Evolutionary conservation across 331 rosid species (phyloP), one percentile per base, ranked within the genome.

Genomic region (Dryas integrifolia): DNA sequence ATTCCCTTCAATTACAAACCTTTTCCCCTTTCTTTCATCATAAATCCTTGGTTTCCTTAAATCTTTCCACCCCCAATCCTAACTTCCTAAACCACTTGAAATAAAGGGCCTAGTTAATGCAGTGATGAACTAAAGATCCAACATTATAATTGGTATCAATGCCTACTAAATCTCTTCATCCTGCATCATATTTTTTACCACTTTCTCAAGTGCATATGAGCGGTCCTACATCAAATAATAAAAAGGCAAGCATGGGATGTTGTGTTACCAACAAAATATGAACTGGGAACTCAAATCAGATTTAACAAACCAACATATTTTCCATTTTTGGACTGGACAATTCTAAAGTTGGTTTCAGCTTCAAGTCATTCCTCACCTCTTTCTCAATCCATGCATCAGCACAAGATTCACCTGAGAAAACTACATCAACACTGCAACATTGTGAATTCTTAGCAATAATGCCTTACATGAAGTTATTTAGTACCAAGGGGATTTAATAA

Each of bases 311-410:
- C 9, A 21, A 39, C 14, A 40, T 52, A 6, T 30, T 21, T 41
- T 53, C 41, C 12, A 69, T 30, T 11, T 53, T 16, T n/a, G 0
- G 13, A 69, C 16, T n/a, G 4, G 63, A 70, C 3, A 70, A 55
- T 11, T 18, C 5, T 18, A 55, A 10, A 53, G 53, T 16, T 41
- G 44, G 21, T 41, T 70, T 55, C 62, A 72, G 38, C 58, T 46
- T 63, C 43, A 63, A 40, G 48, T 45, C 74, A 76, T 76, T 74
- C 65, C 90, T 75, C 80, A 93, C 98, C 97, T 93, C 98, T 77
- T 73, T 91, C 77, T 89, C 97, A 78, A 93, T 93, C 98, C 98
- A 93, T 14, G 95, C 82, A 89, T 91, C 98, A 67, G 98, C 98
- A 84, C 95, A 87, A 45, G 96, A 21, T 64, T 91, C 91, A 57